phyloP scores from a whole-genome alignment of 345 rosid genomes.

The Schrenkiella parvula region DNA sequence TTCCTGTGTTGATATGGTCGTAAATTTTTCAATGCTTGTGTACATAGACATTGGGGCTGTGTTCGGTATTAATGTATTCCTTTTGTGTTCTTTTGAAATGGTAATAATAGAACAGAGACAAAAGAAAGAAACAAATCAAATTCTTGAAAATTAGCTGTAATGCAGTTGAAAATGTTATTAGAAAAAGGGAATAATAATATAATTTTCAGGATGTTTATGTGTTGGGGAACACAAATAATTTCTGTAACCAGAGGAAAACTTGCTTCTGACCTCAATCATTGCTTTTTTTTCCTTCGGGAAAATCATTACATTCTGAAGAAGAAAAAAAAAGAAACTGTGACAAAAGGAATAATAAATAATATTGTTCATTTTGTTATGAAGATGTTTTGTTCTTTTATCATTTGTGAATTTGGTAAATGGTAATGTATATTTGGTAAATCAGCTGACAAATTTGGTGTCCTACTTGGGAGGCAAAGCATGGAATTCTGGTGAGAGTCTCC shows the following conservation, averaged over 20 bases:
- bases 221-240: slow-evolving; percentile 34
- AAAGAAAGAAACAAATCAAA: background rate
- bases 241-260: slow-evolving; percentile 28
- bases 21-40: slow-evolving; percentile 3
- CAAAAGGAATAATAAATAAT: slow-evolving; percentile 13
- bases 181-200: slow-evolving; percentile 12
- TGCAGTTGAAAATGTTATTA: background rate
- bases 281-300: slow-evolving; percentile 4
- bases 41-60: slow-evolving; percentile 11
- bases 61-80: slow-evolving; percentile 9
- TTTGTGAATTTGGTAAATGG: slow-evolving; percentile 12
- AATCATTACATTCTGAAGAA: slow-evolving; percentile 26
- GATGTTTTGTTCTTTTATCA: background rate
- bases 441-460: slow-evolving; percentile 35
- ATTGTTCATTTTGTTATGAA: slow-evolving; percentile 1
- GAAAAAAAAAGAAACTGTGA: slow-evolving; percentile 9
- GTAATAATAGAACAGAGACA: slow-evolving; percentile 10
- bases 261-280: slow-evolving; percentile 33
- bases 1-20: slow-evolving; percentile 10
- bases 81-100: slow-evolving; percentile 4
- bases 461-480: slow-evolving; percentile 35
- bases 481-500: slow-evolving; percentile 27
- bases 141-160: slow-evolving; percentile 18
- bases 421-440: slow-evolving; percentile 28
- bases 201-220: slow-evolving; percentile 24